phyloP scores from a whole-genome alignment of 2,329 filamentous ascomycete genomes.

The Cladophialophora chaetospira region DNA sequence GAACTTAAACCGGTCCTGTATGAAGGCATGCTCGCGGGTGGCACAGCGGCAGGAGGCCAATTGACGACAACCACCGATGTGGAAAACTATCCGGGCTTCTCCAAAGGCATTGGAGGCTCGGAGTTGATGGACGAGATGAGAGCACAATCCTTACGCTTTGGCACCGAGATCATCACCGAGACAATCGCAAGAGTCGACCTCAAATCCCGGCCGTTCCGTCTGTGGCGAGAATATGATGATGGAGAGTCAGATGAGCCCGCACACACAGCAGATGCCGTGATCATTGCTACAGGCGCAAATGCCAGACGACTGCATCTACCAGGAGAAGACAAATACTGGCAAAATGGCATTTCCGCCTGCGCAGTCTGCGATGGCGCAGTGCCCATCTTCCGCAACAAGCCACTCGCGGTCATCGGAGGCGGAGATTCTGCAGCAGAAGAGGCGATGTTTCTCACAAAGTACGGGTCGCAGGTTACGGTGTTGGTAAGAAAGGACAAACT shows the following conservation, averaged over 20 bases:
- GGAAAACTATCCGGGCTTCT: conserved; percentile 97
- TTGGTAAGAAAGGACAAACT: conserved; percentile 85
- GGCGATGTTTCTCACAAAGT: conserved; percentile 96
- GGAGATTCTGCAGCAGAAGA: conserved; percentile 97
- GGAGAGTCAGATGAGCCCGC: conserved; percentile 65
- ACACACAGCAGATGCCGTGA: conserved; percentile 87
- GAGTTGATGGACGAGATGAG: conserved; percentile 97
- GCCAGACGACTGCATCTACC: conserved; percentile 78
- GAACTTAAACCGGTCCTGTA: conserved; percentile 95
- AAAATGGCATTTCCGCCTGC: conserved; percentile 92
- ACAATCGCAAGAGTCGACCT: conserved; percentile 89
- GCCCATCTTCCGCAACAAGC: conserved; percentile 96
- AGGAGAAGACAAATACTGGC: conserved; percentile 96
- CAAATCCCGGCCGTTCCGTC: conserved; percentile 81
- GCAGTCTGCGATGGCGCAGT: conserved; percentile 97
- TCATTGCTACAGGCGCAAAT: conserved; percentile 93
- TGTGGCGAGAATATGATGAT: conserved; percentile 87
- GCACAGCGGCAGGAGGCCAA: conserved; percentile 93
- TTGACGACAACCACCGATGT: conserved; percentile 97
- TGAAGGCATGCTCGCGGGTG: conserved; percentile 96
- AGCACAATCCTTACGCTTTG: conserved; percentile 85
- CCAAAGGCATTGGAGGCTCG: conserved; percentile 79
- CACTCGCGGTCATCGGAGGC: conserved; percentile 90
- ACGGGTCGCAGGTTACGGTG: conserved; percentile 91
- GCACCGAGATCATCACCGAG: conserved; percentile 89